A percentile compares a stretch with the other conserved stretches of the same genome.
phyloP scores from a whole-genome alignment of 2,329 filamentous ascomycete species.

The Pestalotiopsis sp. region DNA sequence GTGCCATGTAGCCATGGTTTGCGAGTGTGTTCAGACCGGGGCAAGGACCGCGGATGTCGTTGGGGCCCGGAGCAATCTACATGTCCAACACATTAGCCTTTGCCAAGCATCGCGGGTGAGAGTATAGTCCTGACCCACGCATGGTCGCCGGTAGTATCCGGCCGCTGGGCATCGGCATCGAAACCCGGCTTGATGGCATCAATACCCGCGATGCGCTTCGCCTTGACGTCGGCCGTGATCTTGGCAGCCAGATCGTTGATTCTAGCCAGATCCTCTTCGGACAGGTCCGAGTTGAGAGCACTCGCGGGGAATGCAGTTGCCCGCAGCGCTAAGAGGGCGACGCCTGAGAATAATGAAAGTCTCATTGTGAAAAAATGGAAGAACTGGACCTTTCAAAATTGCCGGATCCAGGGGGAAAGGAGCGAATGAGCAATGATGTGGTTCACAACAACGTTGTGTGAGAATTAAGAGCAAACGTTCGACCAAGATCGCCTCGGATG shows the following conservation, averaged over 20 bases:
- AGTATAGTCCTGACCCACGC: neutral
- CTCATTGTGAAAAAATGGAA: neutral
- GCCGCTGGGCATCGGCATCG: neutral
- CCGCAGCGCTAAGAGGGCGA: neutral
- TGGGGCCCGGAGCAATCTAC: neutral
- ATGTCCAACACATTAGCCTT: neutral
- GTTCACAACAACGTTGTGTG: neutral
- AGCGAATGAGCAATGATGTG: neutral
- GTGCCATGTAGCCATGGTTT: slow-evolving; percentile 14
- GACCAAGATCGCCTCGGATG: neutral
- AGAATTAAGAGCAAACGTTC: neutral
- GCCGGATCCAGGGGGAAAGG: neutral
- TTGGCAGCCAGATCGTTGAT: neutral
- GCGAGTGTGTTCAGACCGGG: slow-evolving; percentile 14
- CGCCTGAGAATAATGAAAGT: neutral
- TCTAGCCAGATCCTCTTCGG: neutral
- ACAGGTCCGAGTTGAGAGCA: neutral
- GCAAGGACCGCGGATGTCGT: slow-evolving; percentile 28
- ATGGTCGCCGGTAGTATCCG: slow-evolving; percentile 2
- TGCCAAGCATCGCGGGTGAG: neutral
- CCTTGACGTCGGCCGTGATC: neutral
- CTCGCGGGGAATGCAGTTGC: neutral
- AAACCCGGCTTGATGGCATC: neutral
- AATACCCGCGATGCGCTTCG: neutral
- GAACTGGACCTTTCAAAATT: neutral